These are phyloP conservation scores for Naegleria fowleri DNA, from an alignment of 208 protist species.

Conservation along the genomic window DNA sequence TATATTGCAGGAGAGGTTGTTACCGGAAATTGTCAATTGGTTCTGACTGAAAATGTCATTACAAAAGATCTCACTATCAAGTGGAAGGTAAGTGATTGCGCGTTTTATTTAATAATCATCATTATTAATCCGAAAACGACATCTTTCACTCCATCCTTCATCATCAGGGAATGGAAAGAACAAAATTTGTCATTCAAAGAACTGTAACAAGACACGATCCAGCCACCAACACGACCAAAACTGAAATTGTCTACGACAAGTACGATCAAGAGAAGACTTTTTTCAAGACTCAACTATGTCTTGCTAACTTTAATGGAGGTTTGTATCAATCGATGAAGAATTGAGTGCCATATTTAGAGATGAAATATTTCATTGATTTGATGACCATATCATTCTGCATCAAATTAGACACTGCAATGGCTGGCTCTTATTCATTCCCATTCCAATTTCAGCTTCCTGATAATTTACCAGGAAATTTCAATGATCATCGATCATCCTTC, in stretches of 20 bases:
- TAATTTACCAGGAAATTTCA: conserved; percentile 25
- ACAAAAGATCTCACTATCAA: neutral
- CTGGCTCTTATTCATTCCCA: neutral
- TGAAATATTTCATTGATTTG: neutral
- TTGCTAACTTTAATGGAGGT: neutral
- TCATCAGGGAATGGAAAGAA: neutral
- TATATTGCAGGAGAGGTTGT: conserved; percentile 24
- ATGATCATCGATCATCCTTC: neutral
- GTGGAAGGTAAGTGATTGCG: conserved; percentile 4
- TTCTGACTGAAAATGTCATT: neutral
- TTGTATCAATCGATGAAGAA: neutral
- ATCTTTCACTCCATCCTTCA: no score
- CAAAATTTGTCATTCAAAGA: neutral
- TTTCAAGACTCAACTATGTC: conserved; percentile 23
- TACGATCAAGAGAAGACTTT: conserved; percentile 27
- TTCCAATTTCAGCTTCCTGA: conserved; percentile 23
- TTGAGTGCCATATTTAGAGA: no score
- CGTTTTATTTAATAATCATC: no score
- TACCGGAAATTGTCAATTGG: neutral
- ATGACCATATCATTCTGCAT: neutral
- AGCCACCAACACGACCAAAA: neutral
- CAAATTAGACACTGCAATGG: no score
- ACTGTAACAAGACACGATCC: neutral
- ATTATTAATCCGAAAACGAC: no score
- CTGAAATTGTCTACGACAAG: neutral